phyloP scores from a whole-genome alignment of 176 grass and related monocot species.

The Carex myosuroides region DNA sequence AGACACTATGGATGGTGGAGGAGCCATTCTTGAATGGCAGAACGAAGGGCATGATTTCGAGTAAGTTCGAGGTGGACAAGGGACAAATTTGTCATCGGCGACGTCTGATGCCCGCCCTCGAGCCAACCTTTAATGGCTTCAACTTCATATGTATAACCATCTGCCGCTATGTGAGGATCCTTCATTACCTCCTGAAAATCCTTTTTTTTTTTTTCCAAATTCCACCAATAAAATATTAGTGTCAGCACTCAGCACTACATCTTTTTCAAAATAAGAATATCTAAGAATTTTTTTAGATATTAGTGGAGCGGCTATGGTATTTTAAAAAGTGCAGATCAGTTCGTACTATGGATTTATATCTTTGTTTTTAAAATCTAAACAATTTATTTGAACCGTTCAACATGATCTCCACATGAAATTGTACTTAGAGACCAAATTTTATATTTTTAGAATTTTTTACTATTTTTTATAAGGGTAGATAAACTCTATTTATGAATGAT shows the following conservation, averaged over 20 bases:
- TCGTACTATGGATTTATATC: too few species aligned
- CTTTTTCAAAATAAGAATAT: neutral
- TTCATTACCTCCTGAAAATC: conserved; percentile 63
- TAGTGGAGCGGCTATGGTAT: too few species aligned
- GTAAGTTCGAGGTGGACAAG: conserved; percentile 38
- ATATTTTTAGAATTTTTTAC: too few species aligned
- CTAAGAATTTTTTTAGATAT: too few species aligned
- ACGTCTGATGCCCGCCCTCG: conserved; percentile 39
- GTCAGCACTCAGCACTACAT: neutral
- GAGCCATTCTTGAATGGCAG: conserved; percentile 49
- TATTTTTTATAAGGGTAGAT: too few species aligned
- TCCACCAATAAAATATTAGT: neutral
- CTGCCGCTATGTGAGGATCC: conserved; percentile 60
- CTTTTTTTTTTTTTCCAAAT: conserved; percentile 7
- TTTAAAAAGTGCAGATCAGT: too few species aligned
- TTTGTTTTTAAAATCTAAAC: too few species aligned
- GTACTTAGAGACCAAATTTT: too few species aligned
- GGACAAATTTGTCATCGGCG: conserved; percentile 65
- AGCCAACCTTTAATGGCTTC: conserved; percentile 70
- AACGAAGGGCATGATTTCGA: conserved; percentile 49
- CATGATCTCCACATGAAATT: too few species aligned
- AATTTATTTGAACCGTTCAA: too few species aligned
- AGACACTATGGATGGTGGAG: conserved; percentile 12
- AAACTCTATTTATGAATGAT: too few species aligned
- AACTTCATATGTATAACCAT: conserved; percentile 70